Conservation (phyloP, 345 rosid species). For the Zanthoxylum bungeanum region DNA sequence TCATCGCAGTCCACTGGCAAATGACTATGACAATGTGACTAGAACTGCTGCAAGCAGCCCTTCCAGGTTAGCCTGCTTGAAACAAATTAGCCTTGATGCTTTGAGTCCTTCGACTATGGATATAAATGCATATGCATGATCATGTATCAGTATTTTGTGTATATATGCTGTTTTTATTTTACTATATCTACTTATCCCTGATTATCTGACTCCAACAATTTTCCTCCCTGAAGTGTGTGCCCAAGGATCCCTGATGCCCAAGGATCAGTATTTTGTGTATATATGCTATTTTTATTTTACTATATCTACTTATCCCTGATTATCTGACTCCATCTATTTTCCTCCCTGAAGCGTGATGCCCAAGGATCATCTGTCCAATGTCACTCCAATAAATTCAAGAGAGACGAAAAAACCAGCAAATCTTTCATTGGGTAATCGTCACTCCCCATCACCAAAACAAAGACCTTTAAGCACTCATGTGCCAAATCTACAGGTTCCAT, state of each 20-base stretch:
- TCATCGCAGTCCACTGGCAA: conserved; percentile 46
- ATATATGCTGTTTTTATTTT: background rate
- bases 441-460: conserved; percentile 47
- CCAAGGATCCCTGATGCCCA: conserved; percentile 38
- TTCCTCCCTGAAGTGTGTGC: conserved; percentile 31
- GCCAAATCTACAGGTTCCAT: conserved; percentile 53
- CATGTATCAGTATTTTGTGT: background rate
- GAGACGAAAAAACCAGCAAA: conserved; percentile 47
- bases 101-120: background rate
- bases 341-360: conserved; percentile 30
- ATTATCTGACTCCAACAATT: conserved; percentile 13
- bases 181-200: conserved; percentile 4
- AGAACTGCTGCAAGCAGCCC: conserved; percentile 41
- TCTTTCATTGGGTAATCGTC: conserved; percentile 40
- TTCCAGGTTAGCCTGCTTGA: conserved; percentile 37
- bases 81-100: conserved; percentile 6
- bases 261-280: conserved; percentile 1
- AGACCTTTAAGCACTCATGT: conserved; percentile 46
- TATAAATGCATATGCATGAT: background rate
- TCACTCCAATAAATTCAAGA: conserved; percentile 28
- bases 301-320: conserved; percentile 8
- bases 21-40: conserved; percentile 41
- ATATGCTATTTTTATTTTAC: background rate
- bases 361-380: conserved; percentile 41
- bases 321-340: conserved; percentile 15